These are phyloP conservation scores for Barbatosphaeria neglecta DNA, from an alignment of 495 filamentous ascomycete genomes.

Conservation along the genomic window DNA sequence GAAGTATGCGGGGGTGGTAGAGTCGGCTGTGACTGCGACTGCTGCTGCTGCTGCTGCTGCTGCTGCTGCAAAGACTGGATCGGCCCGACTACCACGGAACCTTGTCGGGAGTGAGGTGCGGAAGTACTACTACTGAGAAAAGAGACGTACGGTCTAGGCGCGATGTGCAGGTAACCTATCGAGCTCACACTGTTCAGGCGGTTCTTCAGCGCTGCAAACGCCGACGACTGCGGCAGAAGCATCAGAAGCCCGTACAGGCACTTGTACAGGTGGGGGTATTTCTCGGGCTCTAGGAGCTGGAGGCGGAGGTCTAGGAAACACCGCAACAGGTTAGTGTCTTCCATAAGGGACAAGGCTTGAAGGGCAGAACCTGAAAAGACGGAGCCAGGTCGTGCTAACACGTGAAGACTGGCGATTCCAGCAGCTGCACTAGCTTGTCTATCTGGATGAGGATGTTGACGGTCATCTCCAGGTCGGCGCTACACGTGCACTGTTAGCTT, in stretches of 20 bases:
- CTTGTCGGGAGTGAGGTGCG: conserved; percentile 21
- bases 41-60: not conserved
- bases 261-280: conserved; percentile 93
- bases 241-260: conserved; percentile 95
- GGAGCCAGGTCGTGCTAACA: no score
- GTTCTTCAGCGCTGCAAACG: conserved; percentile 94
- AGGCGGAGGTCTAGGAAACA: conserved; percentile 76
- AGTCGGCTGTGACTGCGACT: no score
- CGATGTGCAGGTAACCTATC: conserved; percentile 86
- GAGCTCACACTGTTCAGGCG: conserved; percentile 92
- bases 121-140: conserved; percentile 8
- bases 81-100: conserved; percentile 27
- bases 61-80: conserved; percentile 18
- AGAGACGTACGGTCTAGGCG: conserved; percentile 62
- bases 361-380: no score
- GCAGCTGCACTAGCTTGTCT: conserved; percentile 93
- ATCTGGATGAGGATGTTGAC: conserved; percentile 98
- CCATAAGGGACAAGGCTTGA: no score
- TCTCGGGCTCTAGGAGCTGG: conserved; percentile 95
- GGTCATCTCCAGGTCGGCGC: conserved; percentile 96
- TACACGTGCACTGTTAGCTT: conserved; percentile 21
- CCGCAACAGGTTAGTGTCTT: no score
- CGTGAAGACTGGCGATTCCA: conserved; percentile 97
- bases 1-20: conserved; percentile 9
- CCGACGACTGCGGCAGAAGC: conserved; percentile 93